These are phyloP conservation scores for Ceratocystis destructans DNA, from an alignment of 2,329 filamentous ascomycete species.

Conservation along the genomic window DNA sequence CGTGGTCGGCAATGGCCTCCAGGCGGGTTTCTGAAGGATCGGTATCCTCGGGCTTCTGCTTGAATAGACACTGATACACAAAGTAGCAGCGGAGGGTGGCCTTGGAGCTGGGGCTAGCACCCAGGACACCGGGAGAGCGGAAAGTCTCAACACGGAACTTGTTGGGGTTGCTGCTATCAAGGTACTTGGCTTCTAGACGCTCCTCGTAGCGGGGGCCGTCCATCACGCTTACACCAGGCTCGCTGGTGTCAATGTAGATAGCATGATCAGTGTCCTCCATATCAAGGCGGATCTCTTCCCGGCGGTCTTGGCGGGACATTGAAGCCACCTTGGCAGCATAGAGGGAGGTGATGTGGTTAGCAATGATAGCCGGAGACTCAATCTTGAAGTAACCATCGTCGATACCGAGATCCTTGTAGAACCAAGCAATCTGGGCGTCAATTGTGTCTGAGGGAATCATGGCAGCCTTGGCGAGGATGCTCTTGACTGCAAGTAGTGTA, in stretches of 20 bases:
- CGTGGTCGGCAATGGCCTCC: slow-evolving; percentile 80
- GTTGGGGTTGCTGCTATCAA: slow-evolving; percentile 60
- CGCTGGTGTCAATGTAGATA: slow-evolving; percentile 96
- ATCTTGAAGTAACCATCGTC: slow-evolving; percentile 98
- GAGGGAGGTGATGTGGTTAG: slow-evolving; percentile 86
- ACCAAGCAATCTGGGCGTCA: slow-evolving; percentile 81
- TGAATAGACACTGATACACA: slow-evolving; percentile 92
- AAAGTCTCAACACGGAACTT: slow-evolving; percentile 96
- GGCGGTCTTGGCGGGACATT: slow-evolving; percentile 83
- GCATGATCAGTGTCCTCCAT: slow-evolving; percentile 92
- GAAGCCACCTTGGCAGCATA: slow-evolving; percentile 96
- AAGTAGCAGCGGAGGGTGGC: slow-evolving; percentile 94
- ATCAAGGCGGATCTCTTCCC: slow-evolving; percentile 84
- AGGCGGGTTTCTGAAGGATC: slow-evolving; percentile 69
- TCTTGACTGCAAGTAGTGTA: slow-evolving; percentile 49
- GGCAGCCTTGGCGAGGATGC: slow-evolving; percentile 59
- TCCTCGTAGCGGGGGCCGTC: slow-evolving; percentile 84
- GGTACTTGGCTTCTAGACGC: slow-evolving; percentile 86
- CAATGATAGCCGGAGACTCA: slow-evolving; percentile 72
- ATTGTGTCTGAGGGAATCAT: slow-evolving; percentile 79
- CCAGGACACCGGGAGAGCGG: slow-evolving; percentile 72
- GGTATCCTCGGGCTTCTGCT: slow-evolving; percentile 56
- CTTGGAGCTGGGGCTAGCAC: slow-evolving; percentile 51
- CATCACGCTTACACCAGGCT: slow-evolving; percentile 63
- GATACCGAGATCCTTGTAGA: slow-evolving; percentile 94